phyloP scores from a whole-genome alignment of 345 rosid species.

The Corymbia maculata region DNA sequence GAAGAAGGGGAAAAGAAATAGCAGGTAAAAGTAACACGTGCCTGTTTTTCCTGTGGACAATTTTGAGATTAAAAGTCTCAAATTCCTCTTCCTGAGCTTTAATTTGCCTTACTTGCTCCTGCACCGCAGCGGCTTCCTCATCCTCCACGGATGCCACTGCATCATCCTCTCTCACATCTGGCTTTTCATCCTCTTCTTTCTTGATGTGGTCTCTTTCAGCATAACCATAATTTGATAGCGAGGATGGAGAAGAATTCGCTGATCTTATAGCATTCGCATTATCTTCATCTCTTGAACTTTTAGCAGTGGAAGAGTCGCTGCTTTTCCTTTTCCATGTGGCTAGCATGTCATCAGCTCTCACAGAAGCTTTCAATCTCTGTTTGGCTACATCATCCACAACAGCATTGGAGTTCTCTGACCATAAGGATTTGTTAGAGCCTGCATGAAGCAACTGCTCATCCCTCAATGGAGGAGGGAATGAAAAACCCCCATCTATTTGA shows the following conservation, averaged over 20 bases:
- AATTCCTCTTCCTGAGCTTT: constrained; percentile 97
- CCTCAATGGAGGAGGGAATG: constrained; percentile 61
- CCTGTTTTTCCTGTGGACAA: constrained; percentile 99
- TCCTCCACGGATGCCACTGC: constrained; percentile 68
- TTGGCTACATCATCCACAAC: constrained; percentile 34
- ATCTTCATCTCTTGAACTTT: constrained; percentile 68
- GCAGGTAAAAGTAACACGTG: constrained; percentile 10
- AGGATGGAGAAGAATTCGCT: constrained; percentile 56
- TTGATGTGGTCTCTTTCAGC: constrained; percentile 38
- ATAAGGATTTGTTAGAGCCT: constrained; percentile 56
- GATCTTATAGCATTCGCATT: constrained; percentile 50
- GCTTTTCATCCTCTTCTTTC: constrained; percentile 54
- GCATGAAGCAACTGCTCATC: constrained; percentile 46
- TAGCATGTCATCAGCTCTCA: constrained; percentile 63
- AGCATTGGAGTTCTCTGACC: constrained; percentile 48
- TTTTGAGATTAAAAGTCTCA: constrained; percentile 94
- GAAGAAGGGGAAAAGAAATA: not conserved
- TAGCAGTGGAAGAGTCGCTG: constrained; percentile 60
- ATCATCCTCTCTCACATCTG: constrained; percentile 54
- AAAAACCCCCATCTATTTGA: constrained; percentile 59
- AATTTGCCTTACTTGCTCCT: constrained; percentile 97
- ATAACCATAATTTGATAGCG: constrained; percentile 57
- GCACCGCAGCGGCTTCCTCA: constrained; percentile 92
- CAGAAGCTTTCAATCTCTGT: constrained; percentile 41
- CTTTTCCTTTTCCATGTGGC: constrained; percentile 72